Evolutionary conservation across 2,329 filamentous ascomycete genomes (phyloP), one percentile per base, ranked within the genome.

Genomic region (Pseudogymnoascus sp.): DNA sequence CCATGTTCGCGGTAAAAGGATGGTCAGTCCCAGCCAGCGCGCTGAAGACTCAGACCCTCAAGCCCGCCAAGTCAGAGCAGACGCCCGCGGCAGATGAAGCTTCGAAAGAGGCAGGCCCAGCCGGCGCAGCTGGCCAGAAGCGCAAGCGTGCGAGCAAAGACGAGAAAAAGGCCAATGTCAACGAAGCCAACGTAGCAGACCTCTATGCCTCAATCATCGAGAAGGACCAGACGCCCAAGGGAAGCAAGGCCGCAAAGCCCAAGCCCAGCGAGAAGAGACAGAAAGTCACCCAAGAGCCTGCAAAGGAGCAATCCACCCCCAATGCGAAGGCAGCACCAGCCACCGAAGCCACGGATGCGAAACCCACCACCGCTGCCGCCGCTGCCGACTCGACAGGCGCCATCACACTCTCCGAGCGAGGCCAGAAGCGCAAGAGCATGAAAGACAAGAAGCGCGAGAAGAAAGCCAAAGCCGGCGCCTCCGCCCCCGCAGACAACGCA

Each of bases 1-100:
- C 56, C 63, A 93, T 97, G 93, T 97, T 97, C 75, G 88, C 92
- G 9, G 93, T 97, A 31, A 90, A 90, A 71, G 95, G 95, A 69
- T 97, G 93, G 93, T 91, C 91, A 40, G 82, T 97, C 37, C 85
- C 90, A 63, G 83, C 88, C 66, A 84, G 86, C 68, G 79, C 78
- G 61, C 83, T 96, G 67, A 91, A 91, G 76, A 77, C 85, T 31
- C 91, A 96, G 76, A 71, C 73, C 17, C 46, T 67, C 6, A 65
- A 66, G 26, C 33, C 63, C 1, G 46, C 64, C 35, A 68, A 68
- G 19, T 38, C 65, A 10, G 53, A 56, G 1, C 60, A 63, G 15
- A 63, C 72, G 56, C 42, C 63, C 64, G 64, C 67, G 63, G 70
- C 72, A 68, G 69, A 70, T 68, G 63, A 64, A 50, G 66, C 69